Evolutionary conservation across 2,329 filamentous ascomycete genomes (phyloP), one percentile per base, ranked within the genome.

Genomic region (Cladorrhinum sp.): DNA sequence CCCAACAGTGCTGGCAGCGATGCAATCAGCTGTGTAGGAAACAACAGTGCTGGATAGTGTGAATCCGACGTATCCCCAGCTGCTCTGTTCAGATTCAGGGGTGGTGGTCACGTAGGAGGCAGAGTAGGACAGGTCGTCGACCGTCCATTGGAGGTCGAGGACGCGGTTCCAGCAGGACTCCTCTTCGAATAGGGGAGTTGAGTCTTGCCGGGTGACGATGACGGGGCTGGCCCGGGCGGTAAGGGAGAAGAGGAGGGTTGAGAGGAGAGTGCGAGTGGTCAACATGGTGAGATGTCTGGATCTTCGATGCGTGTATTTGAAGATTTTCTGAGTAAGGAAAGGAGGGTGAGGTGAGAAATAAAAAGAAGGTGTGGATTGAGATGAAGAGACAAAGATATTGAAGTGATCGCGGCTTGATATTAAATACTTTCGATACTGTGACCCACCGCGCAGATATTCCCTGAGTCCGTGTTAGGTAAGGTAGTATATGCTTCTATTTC

Each of bases 41-140:
- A 80, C 65, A 24, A 73, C 76, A 10, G 75, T 72, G 74, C 81
- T 83, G 56, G 71, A 68, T n/a, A 83, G 71, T 64, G 75, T 79
- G 73, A 83, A 84, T 70, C 73, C 73, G 62, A 80, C 76, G 59
- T 75, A 73, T 53, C 80, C 81, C 70, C 70, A 75, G 2, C 75
- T 75, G 67, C 77, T 79, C 64, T 82, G 78, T 71, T 84, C 81
- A 2, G 22, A 22, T 10, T 80, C 73, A 0, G 81, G 80, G 3
- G 78, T 82, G 18, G 74, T 74, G 72, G 81, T 82, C 66, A 72
- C 70, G 69, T 78, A 80, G 8, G 72, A 76, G 13, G 76, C 76
- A 66, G 79, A 76, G 73, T 74, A 83, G 67, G 78, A 75, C 60
- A 84, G 80, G 68, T 73, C 69, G 45, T 73, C 64, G 50, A 83